Conservation (phyloP, 2,329 filamentous ascomycete genomes). For the Talaromyces sp. region DNA sequence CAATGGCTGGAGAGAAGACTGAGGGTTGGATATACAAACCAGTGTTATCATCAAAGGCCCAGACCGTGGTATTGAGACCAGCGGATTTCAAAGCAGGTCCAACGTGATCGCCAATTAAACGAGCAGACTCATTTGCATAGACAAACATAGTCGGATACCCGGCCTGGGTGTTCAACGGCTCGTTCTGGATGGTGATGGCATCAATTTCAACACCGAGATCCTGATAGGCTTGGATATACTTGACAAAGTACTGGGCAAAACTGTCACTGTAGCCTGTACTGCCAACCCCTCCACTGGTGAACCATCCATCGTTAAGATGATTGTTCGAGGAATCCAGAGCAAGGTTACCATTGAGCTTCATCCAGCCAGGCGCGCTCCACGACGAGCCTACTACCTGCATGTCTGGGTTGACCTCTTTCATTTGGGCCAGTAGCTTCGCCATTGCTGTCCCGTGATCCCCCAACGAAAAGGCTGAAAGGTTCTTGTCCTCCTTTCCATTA, state of each 20-base stretch:
- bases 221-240: slow-evolving; percentile 34
- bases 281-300: slow-evolving; percentile 20
- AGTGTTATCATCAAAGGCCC: slow-evolving; percentile 39
- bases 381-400: slow-evolving; percentile 33
- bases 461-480: slow-evolving; percentile 27
- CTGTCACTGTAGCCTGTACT: slow-evolving; percentile 28
- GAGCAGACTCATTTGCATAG: slow-evolving; percentile 29
- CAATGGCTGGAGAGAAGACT: background rate
- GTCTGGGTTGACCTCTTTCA: slow-evolving; percentile 30
- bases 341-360: slow-evolving; percentile 35
- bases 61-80: slow-evolving; percentile 21
- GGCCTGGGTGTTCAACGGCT: slow-evolving; percentile 34
- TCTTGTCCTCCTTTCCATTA: slow-evolving; percentile 26
- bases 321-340: slow-evolving; percentile 25
- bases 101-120: slow-evolving; percentile 27
- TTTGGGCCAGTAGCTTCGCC: slow-evolving; percentile 32
- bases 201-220: slow-evolving; percentile 29
- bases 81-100: slow-evolving; percentile 24
- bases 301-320: slow-evolving; percentile 26
- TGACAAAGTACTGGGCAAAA: slow-evolving; percentile 32
- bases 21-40: slow-evolving; percentile 11
- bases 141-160: slow-evolving; percentile 38
- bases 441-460: slow-evolving; percentile 32
- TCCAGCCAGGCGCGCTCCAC: slow-evolving; percentile 38
- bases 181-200: slow-evolving; percentile 35